These are phyloP conservation scores for Boletus fagicola DNA, from an alignment of 768 basidiomycete genomes.

Conservation along the genomic window DNA sequence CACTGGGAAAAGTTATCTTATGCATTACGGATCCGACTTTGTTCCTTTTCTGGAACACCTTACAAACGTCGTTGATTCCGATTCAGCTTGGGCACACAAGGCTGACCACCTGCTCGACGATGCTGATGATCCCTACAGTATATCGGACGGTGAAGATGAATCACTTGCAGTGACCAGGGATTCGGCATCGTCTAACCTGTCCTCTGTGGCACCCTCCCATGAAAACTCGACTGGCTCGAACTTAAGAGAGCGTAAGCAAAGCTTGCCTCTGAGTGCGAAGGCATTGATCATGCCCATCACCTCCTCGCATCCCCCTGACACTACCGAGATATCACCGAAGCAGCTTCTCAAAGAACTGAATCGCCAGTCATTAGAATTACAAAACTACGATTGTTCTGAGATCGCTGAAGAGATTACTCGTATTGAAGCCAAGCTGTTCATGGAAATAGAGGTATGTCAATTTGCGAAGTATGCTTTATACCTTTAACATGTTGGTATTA, in stretches of 20 bases:
- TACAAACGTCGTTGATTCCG: conserved; percentile 61
- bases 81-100: conserved; percentile 74
- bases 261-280: conserved; percentile 55
- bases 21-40: conserved; percentile 83
- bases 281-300: conserved; percentile 39
- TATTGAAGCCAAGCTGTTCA: conserved; percentile 64
- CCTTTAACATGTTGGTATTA: conserved; percentile 4
- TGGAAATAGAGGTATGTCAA: conserved; percentile 66
- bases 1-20: conserved; percentile 72
- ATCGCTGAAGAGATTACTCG: conserved; percentile 88
- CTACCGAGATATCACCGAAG: conserved; percentile 46
- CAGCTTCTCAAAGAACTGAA: conserved; percentile 63
- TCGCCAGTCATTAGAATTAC: conserved; percentile 56
- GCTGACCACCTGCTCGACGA: conserved; percentile 55
- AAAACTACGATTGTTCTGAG: conserved; percentile 54
- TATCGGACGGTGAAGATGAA: conserved; percentile 55
- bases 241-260: conserved; percentile 64
- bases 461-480: not conserved
- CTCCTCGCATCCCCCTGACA: conserved; percentile 31
- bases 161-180: conserved; percentile 31
- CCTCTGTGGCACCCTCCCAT: conserved; percentile 20
- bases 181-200: conserved; percentile 28
- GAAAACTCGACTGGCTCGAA: conserved; percentile 27
- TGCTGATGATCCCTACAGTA: conserved; percentile 58
- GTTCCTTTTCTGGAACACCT: conserved; percentile 75